Evolutionary conservation across 108 stramenopile species (phyloP).

Genomic region (Stephanodiscus minutulus): DNA sequence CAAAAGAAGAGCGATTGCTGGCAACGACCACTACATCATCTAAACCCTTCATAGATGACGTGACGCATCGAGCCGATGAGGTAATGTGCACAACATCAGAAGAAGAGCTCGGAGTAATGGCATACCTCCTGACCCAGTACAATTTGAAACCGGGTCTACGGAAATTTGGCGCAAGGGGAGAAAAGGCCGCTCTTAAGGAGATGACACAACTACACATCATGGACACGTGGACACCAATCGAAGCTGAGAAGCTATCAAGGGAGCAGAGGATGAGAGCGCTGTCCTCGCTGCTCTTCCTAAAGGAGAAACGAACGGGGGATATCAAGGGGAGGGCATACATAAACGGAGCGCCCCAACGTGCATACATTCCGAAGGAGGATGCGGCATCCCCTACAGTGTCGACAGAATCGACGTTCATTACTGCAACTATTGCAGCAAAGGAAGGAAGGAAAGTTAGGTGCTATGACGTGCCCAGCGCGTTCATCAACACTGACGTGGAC

Average conservation of each 20-base stretch:
- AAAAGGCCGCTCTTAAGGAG: neutral
- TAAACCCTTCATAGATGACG: neutral
- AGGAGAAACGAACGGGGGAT: slow-evolving; percentile 33
- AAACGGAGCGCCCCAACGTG: slow-evolving; percentile 31
- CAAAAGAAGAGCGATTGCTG: neutral
- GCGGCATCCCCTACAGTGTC: slow-evolving; percentile 29
- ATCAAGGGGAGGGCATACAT: slow-evolving; percentile 36
- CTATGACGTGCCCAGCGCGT: slow-evolving; percentile 52
- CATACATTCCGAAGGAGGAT: slow-evolving; percentile 34
- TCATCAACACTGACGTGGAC: slow-evolving; percentile 49
- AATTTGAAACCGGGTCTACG: neutral
- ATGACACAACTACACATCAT: neutral
- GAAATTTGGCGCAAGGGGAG: neutral
- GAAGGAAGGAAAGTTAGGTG: slow-evolving; percentile 44
- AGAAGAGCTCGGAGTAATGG: neutral
- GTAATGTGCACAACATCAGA: neutral
- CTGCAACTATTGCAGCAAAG: slow-evolving; percentile 39
- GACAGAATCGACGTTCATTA: slow-evolving; percentile 26
- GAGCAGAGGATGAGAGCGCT: slow-evolving; percentile 18
- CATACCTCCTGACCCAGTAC: slow-evolving; percentile 2
- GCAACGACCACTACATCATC: neutral
- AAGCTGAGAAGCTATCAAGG: neutral
- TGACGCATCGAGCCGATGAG: neutral
- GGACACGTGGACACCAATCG: neutral
- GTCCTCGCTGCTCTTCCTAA: slow-evolving; percentile 33